Evolutionary conservation across 129 eudicot genomes (phyloP).

Genomic region (Lactuca sativa): DNA sequence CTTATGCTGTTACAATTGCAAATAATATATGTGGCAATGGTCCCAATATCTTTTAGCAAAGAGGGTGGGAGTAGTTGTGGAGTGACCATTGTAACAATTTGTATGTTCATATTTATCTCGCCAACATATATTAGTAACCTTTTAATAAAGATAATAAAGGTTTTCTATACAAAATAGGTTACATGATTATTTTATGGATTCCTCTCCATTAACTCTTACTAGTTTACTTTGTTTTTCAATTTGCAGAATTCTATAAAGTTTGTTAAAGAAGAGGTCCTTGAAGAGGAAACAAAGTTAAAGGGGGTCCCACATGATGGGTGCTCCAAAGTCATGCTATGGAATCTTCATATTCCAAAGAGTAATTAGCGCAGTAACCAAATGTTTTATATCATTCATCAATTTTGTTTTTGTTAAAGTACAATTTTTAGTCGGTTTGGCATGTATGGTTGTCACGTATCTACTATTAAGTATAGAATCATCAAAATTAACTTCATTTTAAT

Average conservation of each 20-base stretch:
- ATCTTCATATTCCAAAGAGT: constrained; percentile 46
- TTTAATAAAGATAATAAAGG: too few relatives aligned
- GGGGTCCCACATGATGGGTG: constrained; percentile 75
- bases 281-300: constrained; percentile 76
- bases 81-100: too few relatives aligned
- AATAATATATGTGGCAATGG: too few relatives aligned
- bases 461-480: too few relatives aligned
- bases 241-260: constrained; percentile 73
- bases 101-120: neutral
- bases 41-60: too few relatives aligned
- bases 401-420: neutral
- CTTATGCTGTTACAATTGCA: neutral
- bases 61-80: too few relatives aligned
- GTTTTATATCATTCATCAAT: constrained; percentile 8
- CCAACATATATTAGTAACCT: neutral
- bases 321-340: constrained; percentile 81
- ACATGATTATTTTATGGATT: neutral
- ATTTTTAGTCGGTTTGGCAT: constrained; percentile 21
- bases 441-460: too few relatives aligned
- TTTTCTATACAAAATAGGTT: neutral
- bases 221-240: neutral
- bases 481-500: too few relatives aligned
- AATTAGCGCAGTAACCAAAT: constrained; percentile 15
- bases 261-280: constrained; percentile 79
- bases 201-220: neutral